Evolutionary conservation across 1,139 yeast species (phyloP).

Genomic region (Suhomyces ambrosiae): DNA sequence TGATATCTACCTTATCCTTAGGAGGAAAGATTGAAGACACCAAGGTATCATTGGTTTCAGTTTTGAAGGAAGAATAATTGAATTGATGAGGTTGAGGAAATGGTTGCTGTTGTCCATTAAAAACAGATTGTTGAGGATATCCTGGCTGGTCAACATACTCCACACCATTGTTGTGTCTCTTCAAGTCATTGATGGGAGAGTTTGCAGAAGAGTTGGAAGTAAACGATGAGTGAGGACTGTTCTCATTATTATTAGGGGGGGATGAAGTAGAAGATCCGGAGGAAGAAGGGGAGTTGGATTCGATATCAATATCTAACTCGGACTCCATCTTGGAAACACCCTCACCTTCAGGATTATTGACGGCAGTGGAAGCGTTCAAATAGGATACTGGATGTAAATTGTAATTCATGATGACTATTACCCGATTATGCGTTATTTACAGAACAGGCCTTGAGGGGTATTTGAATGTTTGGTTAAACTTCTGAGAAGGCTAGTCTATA

Average conservation of each 20-base stretch:
- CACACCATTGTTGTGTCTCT: slow-evolving; percentile 13
- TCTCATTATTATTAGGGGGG: slow-evolving; percentile 23
- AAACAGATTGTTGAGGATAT: slow-evolving; percentile 7
- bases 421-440: slow-evolving; percentile 1
- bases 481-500: neutral
- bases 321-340: slow-evolving; percentile 16
- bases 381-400: slow-evolving; percentile 50
- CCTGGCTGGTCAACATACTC: slow-evolving; percentile 10
- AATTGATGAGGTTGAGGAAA: slow-evolving; percentile 4
- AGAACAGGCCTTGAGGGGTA: neutral
- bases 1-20: slow-evolving; percentile 1
- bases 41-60: slow-evolving; percentile 7
- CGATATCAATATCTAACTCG: slow-evolving; percentile 33
- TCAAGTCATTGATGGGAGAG: slow-evolving; percentile 32
- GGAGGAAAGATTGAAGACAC: slow-evolving; percentile 8
- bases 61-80: slow-evolving; percentile 5
- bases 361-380: slow-evolving; percentile 37
- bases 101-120: slow-evolving; percentile 11
- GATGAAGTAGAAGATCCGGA: slow-evolving; percentile 33
- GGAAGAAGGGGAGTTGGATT: slow-evolving; percentile 29
- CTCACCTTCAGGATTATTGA: slow-evolving; percentile 13
- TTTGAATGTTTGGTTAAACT: neutral
- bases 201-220: slow-evolving; percentile 42
- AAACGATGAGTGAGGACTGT: slow-evolving; percentile 40
- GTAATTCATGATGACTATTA: slow-evolving; percentile 35